Conservation (phyloP, 768 basidiomycete genomes). For the Pisolithus microcarpus region DNA sequence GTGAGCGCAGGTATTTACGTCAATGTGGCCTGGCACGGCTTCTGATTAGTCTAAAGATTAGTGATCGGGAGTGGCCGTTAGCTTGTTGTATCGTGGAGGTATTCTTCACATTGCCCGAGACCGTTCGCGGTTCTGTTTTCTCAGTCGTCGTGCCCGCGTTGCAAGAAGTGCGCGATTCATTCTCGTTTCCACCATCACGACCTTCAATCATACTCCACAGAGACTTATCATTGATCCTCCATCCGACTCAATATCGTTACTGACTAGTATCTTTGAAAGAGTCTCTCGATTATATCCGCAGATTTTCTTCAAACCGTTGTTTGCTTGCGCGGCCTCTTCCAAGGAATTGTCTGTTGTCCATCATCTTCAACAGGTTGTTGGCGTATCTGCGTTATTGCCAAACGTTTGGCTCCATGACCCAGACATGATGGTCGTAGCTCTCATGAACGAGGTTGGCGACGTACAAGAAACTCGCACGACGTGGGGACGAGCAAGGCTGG, state of each 20-base stretch:
- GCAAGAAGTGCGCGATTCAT: slow-evolving; percentile 37
- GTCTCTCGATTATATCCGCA: slow-evolving; percentile 50
- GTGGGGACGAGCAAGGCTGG: slow-evolving; percentile 49
- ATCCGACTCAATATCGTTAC: slow-evolving; percentile 35
- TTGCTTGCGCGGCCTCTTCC: slow-evolving; percentile 57
- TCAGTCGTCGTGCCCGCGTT: slow-evolving; percentile 38
- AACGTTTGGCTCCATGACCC: slow-evolving; percentile 63
- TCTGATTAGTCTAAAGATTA: slow-evolving; percentile 22
- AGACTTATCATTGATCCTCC: slow-evolving; percentile 50
- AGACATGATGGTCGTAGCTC: slow-evolving; percentile 68
- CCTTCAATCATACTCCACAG: slow-evolving; percentile 32
- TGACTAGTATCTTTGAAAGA: slow-evolving; percentile 46
- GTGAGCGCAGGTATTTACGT: slow-evolving; percentile 26
- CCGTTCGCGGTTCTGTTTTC: slow-evolving; percentile 36
- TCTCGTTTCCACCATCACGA: background rate
- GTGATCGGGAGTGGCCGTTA: slow-evolving; percentile 36
- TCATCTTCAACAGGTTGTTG: slow-evolving; percentile 48
- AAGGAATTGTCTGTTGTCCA: slow-evolving; percentile 55
- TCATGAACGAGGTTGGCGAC: slow-evolving; percentile 44
- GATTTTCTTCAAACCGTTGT: slow-evolving; percentile 66
- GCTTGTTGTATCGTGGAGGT: slow-evolving; percentile 35
- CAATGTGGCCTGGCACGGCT: background rate
- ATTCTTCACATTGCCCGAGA: slow-evolving; percentile 43
- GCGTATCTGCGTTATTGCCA: slow-evolving; percentile 46
- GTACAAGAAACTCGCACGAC: slow-evolving; percentile 10